These are phyloP conservation scores for Apophysomyces trapeziformis DNA, from an alignment of 371 early-diverging fungal species.

Conservation along the genomic window DNA sequence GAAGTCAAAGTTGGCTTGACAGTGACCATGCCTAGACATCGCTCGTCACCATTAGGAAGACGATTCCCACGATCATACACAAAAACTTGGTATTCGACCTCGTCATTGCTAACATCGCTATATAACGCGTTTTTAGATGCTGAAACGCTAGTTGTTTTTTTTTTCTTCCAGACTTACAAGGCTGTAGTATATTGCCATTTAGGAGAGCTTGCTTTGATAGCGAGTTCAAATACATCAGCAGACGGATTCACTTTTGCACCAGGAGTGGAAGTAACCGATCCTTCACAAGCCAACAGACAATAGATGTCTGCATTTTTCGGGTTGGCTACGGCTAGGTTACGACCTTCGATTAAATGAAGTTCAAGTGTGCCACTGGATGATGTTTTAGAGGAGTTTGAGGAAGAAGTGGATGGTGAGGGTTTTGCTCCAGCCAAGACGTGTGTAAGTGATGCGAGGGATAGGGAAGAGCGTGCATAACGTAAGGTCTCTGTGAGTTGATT, in stretches of 20 bases:
- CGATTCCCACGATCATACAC: slow-evolving; percentile 66
- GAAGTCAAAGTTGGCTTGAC: slow-evolving; percentile 58
- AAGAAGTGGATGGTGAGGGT: slow-evolving; percentile 5
- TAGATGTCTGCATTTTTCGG: slow-evolving; percentile 48
- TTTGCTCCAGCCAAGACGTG: slow-evolving; percentile 23
- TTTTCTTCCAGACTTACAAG: slow-evolving; percentile 56
- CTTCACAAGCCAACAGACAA: slow-evolving; percentile 55
- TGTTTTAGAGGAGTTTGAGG: slow-evolving; percentile 30
- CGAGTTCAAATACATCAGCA: slow-evolving; percentile 44
- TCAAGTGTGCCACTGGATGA: slow-evolving; percentile 28
- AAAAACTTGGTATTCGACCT: slow-evolving; percentile 64
- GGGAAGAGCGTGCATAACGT: slow-evolving; percentile 28
- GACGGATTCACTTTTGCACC: slow-evolving; percentile 22
- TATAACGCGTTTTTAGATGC: slow-evolving; percentile 6
- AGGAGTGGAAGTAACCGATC: slow-evolving; percentile 45
- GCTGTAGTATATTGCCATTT: slow-evolving; percentile 72
- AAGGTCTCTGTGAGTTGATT: slow-evolving; percentile 24
- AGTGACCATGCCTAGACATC: slow-evolving; percentile 68
- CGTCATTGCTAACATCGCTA: slow-evolving; percentile 67
- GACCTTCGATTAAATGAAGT: slow-evolving; percentile 49
- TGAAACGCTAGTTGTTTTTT: neutral
- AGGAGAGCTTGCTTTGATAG: slow-evolving; percentile 52
- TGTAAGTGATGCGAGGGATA: slow-evolving; percentile 25
- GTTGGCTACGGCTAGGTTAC: slow-evolving; percentile 47
- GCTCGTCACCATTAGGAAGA: slow-evolving; percentile 49